phyloP scores from a whole-genome alignment of 2,329 filamentous ascomycete species.

The Sarocladium brachiariae region DNA sequence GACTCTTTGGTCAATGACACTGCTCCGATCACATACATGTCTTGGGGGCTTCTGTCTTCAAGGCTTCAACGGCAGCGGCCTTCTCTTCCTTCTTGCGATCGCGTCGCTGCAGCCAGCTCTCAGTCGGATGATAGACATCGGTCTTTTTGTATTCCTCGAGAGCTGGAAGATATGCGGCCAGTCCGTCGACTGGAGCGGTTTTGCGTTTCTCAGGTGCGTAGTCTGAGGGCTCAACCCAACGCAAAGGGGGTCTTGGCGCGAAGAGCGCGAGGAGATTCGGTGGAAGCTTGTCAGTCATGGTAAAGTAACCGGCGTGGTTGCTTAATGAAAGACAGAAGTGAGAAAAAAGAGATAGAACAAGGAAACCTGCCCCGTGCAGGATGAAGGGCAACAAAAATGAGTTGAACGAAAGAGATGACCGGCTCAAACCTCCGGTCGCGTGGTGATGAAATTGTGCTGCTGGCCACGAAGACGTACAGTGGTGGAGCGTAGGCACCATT shows the following conservation, averaged over 20 bases:
- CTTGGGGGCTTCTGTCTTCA: conserved; percentile 56
- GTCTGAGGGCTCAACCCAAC: conserved; percentile 80
- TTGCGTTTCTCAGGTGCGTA: conserved; percentile 74
- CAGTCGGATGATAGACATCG: conserved; percentile 71
- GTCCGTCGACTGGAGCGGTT: conserved; percentile 64
- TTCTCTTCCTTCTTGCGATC: conserved; percentile 81
- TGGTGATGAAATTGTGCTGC: conserved; percentile 6
- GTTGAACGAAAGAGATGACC: no score
- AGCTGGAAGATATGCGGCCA: conserved; percentile 68
- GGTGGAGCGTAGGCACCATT: neutral
- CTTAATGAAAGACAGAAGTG: neutral
- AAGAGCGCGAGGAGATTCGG: conserved; percentile 90
- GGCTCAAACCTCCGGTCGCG: neutral
- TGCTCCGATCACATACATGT: conserved; percentile 42
- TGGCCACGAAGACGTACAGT: conserved; percentile 3
- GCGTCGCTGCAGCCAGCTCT: conserved; percentile 86
- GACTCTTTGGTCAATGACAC: no score
- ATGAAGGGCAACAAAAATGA: no score
- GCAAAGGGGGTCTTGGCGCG: conserved; percentile 83
- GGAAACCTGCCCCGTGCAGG: no score
- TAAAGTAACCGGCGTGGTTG: no score
- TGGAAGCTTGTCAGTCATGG: conserved; percentile 94
- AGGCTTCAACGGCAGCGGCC: conserved; percentile 57
- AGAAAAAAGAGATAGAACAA: no score
- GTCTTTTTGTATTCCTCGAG: conserved; percentile 72